Percentiles rank a stretch among this genome's conserved stretches.
Conservation (phyloP, 345 rosid species). For the Eucalyptus urophylla region DNA sequence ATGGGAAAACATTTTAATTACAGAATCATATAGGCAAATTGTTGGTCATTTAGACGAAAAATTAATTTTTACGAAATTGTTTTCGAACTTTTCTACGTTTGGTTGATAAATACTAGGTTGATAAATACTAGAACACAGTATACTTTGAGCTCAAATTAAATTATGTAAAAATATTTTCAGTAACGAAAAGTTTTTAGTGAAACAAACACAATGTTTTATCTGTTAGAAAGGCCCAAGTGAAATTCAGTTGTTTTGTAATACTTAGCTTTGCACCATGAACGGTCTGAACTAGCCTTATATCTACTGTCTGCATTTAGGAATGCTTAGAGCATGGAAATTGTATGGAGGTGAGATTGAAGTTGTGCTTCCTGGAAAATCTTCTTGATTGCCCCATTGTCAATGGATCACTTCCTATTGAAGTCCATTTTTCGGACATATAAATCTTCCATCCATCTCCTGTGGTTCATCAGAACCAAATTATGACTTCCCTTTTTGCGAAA, state of each 20-base stretch:
- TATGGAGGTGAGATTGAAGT: not conserved
- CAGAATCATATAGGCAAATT: not conserved
- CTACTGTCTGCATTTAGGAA: not conserved
- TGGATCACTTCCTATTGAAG: not conserved
- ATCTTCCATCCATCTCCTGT: not conserved
- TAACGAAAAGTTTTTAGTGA: not conserved
- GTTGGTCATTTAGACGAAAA: not conserved
- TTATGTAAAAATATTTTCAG: accelerated
- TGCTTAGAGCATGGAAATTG: not conserved
- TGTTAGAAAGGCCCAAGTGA: not conserved
- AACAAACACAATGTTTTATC: accelerated
- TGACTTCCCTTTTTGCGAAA: not conserved
- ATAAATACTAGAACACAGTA: too few relatives aligned
- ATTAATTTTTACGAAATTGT: not conserved
- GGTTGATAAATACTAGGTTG: not conserved
- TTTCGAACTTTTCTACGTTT: too few relatives aligned
- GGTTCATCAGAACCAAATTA: not conserved
- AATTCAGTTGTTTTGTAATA: not conserved
- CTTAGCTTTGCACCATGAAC: not conserved
- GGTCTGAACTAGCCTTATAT: not conserved
- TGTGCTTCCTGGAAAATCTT: not conserved
- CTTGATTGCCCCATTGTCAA: not conserved
- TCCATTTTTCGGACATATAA: not conserved
- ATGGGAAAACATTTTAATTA: not conserved
- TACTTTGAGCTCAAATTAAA: not conserved